Percentiles rank a stretch among this genome's conserved stretches.
Evolutionary conservation across 306 rosid genomes (phyloP).

Genomic region (Gastrolobium villosum): DNA sequence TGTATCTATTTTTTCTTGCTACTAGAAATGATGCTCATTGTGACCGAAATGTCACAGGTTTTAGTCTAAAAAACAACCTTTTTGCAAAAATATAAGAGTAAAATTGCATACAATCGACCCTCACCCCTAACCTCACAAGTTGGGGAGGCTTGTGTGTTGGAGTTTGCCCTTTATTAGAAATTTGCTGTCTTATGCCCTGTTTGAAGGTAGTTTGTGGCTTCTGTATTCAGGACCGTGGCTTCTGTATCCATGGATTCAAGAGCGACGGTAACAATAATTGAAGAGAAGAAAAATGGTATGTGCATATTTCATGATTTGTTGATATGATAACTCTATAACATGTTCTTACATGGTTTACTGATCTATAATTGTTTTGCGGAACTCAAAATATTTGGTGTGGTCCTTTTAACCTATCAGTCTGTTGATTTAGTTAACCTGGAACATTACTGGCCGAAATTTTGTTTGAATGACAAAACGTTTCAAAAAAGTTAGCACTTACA

Average conservation of each 20-base stretch:
- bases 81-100: too few species aligned
- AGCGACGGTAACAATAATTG: conserved; percentile 75
- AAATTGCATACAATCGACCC: too few species aligned
- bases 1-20: neutral
- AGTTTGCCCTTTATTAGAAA: neutral
- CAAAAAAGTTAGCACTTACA: neutral
- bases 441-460: neutral
- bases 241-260: conserved; percentile 92
- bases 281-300: conserved; percentile 74
- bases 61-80: too few species aligned
- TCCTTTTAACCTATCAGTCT: conserved; percentile 19
- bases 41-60: too few species aligned
- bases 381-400: neutral
- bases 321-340: conserved; percentile 20
- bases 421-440: conserved; percentile 23
- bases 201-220: conserved; percentile 31
- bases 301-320: conserved; percentile 37
- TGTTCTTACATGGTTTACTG: conserved; percentile 37
- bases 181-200: conserved; percentile 34
- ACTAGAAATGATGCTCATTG: neutral
- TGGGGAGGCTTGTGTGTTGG: too few species aligned
- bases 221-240: conserved; percentile 75
- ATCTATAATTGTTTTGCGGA: conserved; percentile 18
- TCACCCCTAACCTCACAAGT: too few species aligned
- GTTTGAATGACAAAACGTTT: neutral